Conservation (phyloP, 1,284 basidiomycete species). For the Cutaneotrichosporon cyanovorans region DNA sequence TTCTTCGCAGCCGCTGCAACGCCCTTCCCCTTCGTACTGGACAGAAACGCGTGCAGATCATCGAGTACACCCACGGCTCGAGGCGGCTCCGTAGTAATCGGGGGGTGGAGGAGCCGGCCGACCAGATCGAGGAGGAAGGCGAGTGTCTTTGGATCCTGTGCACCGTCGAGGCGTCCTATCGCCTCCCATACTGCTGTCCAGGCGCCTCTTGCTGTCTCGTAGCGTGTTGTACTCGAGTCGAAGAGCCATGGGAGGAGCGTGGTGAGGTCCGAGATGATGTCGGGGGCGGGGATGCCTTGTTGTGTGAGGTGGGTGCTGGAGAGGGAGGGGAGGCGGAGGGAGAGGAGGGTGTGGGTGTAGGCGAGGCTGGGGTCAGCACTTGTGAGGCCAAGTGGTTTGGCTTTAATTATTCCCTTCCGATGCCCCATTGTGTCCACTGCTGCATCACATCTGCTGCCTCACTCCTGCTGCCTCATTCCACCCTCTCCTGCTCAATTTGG, state of each 20-base stretch:
- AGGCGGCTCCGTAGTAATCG: constrained; percentile 25
- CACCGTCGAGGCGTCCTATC: constrained; percentile 14
- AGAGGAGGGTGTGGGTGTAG: constrained; percentile 35
- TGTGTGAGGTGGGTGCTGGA: constrained; percentile 7
- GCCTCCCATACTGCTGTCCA: constrained; percentile 37
- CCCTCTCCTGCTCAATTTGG: no score
- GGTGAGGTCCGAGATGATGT: constrained; percentile 22
- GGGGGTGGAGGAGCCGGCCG: constrained; percentile 28
- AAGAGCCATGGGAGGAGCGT: constrained; percentile 31
- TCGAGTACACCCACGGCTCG: constrained; percentile 21
- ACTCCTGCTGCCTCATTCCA: no score
- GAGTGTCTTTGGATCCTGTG: constrained; percentile 4
- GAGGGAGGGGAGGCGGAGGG: constrained; percentile 33
- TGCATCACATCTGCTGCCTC: no score
- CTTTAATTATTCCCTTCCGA: no score
- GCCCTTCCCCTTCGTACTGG: constrained; percentile 4
- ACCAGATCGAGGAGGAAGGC: constrained; percentile 23
- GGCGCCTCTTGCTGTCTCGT: constrained; percentile 24
- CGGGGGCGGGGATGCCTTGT: constrained; percentile 1
- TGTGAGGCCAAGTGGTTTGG: no score
- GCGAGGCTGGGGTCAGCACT: constrained; percentile 27
- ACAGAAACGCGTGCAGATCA: constrained; percentile 27
- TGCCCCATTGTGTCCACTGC: no score
- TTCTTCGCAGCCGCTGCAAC: constrained; percentile 24
- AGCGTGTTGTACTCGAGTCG: constrained; percentile 31